Evolutionary conservation across 306 rosid genomes (phyloP).

Genomic region (Vachellia collinsii): DNA sequence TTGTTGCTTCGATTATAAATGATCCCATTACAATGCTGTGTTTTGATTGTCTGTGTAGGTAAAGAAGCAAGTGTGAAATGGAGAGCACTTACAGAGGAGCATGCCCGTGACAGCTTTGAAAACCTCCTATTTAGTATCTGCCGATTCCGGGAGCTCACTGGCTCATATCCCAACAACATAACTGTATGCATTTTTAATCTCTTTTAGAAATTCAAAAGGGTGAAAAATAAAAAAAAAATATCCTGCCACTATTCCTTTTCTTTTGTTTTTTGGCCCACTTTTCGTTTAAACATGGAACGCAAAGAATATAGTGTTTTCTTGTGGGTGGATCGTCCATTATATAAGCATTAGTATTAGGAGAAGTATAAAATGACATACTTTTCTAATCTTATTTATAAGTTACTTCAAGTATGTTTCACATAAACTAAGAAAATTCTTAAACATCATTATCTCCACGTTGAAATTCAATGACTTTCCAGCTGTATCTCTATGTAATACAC

Average conservation of each 20-base stretch:
- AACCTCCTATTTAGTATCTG: constrained; percentile 92
- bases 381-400: no score
- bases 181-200: constrained; percentile 56
- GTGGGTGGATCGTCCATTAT: not conserved
- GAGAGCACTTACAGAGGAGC: constrained; percentile 94
- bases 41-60: constrained; percentile 49
- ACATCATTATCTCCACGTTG: no score
- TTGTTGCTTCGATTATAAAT: not conserved
- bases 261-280: no score
- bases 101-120: constrained; percentile 96
- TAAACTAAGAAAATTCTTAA: no score
- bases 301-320: constrained; percentile 5
- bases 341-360: not conserved
- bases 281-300: constrained; percentile 21
- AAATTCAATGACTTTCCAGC: no score
- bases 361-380: no score
- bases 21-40: not conserved
- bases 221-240: no score
- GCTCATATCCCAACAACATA: constrained; percentile 77
- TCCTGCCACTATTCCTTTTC: no score
- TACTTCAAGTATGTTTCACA: no score
- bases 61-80: constrained; percentile 63
- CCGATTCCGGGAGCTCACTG: constrained; percentile 93
- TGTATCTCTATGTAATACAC: no score
- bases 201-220: not conserved